Evolutionary conservation across 176 grass and related monocot species (phyloP).

Genomic region (Eleusine coracana): DNA sequence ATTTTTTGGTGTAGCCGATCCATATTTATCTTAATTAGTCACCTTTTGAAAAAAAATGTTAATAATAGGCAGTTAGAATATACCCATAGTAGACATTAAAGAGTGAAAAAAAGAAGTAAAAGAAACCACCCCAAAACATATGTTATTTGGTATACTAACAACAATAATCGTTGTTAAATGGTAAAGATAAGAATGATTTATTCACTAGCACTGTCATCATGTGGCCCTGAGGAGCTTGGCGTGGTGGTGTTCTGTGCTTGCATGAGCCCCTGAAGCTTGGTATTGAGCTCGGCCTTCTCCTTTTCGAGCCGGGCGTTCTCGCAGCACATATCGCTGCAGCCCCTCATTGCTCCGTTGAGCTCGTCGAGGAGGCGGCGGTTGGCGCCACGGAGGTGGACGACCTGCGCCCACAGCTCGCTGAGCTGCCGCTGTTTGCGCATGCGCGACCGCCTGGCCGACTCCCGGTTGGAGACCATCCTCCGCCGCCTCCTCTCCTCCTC

Average conservation of each 20-base stretch:
- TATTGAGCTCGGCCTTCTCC: slow-evolving; percentile 56
- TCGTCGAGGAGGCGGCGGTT: slow-evolving; percentile 78
- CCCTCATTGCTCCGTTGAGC: slow-evolving; percentile 67
- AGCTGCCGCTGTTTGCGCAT: slow-evolving; percentile 95
- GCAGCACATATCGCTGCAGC: slow-evolving; percentile 36
- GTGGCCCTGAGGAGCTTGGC: slow-evolving; percentile 30
- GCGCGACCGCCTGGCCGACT: slow-evolving; percentile 86
- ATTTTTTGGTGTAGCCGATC: slow-evolving; percentile 32
- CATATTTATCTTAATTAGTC: slow-evolving; percentile 39
- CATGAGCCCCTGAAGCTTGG: slow-evolving; percentile 58
- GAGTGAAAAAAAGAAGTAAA: background rate
- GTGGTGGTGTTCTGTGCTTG: slow-evolving; percentile 28
- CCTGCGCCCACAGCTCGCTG: slow-evolving; percentile 68
- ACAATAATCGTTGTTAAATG: slow-evolving; percentile 37
- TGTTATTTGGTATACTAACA: slow-evolving; percentile 51
- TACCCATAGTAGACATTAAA: background rate
- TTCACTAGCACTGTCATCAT: slow-evolving; percentile 16
- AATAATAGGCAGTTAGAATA: slow-evolving; percentile 35
- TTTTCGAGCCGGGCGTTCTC: slow-evolving; percentile 61
- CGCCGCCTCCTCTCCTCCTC: slow-evolving; percentile 70
- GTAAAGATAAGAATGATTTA: slow-evolving; percentile 45
- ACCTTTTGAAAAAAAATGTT: slow-evolving; percentile 37
- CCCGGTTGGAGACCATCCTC: slow-evolving; percentile 94
- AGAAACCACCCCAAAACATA: slow-evolving; percentile 34
- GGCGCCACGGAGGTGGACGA: slow-evolving; percentile 55